Conservation (phyloP, 1,284 basidiomycete species). For the Peniophora sp. region DNA sequence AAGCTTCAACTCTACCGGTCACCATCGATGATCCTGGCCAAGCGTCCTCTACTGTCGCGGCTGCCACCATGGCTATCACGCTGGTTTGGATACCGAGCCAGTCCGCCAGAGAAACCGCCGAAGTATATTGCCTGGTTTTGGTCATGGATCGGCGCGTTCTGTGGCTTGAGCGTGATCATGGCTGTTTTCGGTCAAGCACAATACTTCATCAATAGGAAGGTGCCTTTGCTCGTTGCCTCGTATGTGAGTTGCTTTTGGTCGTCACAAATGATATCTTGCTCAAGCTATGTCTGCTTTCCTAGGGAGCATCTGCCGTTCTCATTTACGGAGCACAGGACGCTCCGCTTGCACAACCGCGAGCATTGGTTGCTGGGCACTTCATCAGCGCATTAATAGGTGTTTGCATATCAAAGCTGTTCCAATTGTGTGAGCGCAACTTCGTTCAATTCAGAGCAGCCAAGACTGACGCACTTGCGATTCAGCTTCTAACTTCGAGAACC, state of each 20-base stretch:
- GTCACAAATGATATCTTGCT: too few species aligned
- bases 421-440: constrained; percentile 16
- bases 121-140: constrained; percentile 37
- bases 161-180: constrained; percentile 48
- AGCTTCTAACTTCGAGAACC: constrained; percentile 30
- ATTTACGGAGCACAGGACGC: constrained; percentile 51
- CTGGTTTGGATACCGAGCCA: constrained; percentile 39
- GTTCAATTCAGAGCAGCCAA: too few species aligned
- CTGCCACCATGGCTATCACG: constrained; percentile 31
- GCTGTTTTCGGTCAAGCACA: constrained; percentile 40
- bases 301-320: constrained; percentile 57
- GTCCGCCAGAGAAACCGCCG: constrained; percentile 23
- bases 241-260: constrained; percentile 28
- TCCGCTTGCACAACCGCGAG: constrained; percentile 55
- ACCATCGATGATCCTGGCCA: too few species aligned
- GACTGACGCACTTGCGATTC: too few species aligned
- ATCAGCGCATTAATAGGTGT: constrained; percentile 46
- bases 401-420: constrained; percentile 50
- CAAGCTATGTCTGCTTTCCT: background rate
- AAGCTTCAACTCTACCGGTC: too few species aligned
- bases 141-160: constrained; percentile 46
- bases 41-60: constrained; percentile 19
- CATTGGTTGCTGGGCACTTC: constrained; percentile 49
- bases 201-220: constrained; percentile 39
- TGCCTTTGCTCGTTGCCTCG: constrained; percentile 43